Conservation (phyloP, 139 green algal genomes). For the Volvox africanus region DNA sequence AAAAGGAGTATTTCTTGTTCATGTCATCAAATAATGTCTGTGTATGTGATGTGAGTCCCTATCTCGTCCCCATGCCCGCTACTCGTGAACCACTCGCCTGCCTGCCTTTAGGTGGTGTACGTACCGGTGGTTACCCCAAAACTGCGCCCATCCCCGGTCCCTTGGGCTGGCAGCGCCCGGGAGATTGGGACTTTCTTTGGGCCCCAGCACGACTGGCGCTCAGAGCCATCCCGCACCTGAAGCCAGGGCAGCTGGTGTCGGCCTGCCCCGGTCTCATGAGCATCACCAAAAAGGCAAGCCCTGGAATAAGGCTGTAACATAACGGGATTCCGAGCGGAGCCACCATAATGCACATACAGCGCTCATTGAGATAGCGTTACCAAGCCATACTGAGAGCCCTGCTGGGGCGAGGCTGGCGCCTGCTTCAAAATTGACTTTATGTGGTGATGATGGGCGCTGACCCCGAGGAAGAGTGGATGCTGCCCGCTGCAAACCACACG, state of each 20-base stretch:
- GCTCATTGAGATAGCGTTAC: too few relatives aligned
- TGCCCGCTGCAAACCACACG: too few relatives aligned
- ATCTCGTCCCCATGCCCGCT: background rate
- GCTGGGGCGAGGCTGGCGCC: too few relatives aligned
- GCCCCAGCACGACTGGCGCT: constrained; percentile 66
- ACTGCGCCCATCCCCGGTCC: constrained; percentile 62
- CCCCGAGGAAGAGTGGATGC: too few relatives aligned
- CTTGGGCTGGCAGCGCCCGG: constrained; percentile 61
- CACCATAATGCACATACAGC: too few relatives aligned
- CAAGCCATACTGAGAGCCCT: too few relatives aligned
- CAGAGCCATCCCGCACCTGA: constrained; percentile 53
- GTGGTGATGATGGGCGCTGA: too few relatives aligned
- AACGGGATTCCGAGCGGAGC: too few relatives aligned
- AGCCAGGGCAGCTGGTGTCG: constrained; percentile 68
- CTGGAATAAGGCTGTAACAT: background rate
- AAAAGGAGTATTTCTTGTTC: too few relatives aligned
- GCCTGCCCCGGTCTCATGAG: constrained; percentile 65
- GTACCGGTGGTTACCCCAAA: constrained; percentile 74
- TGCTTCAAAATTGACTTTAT: too few relatives aligned
- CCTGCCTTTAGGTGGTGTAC: constrained; percentile 59
- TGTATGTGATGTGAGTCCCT: background rate
- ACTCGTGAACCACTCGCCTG: background rate
- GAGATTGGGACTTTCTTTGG: constrained; percentile 79
- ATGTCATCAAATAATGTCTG: too few relatives aligned
- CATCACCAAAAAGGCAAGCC: constrained; percentile 68